Evolutionary conservation across 2,329 filamentous ascomycete species (phyloP).

Genomic region (Pseudogymnoascus sp.): DNA sequence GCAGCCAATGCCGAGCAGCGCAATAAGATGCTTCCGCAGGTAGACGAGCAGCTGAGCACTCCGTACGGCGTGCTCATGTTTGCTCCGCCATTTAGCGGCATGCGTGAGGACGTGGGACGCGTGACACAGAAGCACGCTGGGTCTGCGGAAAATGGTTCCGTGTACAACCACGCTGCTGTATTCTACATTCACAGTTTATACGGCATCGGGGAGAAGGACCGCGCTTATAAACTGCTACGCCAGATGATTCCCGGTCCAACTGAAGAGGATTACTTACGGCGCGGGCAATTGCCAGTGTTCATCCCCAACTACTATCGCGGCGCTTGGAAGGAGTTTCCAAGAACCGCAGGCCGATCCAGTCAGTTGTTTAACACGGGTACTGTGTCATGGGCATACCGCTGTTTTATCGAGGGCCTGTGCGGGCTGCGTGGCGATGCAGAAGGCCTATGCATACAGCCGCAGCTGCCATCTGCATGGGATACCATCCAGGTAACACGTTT

Average conservation of each 20-base stretch:
- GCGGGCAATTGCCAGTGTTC: conserved; percentile 48
- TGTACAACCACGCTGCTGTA: conserved; percentile 49
- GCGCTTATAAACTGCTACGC: conserved; percentile 42
- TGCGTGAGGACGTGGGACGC: conserved; percentile 51
- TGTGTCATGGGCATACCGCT: conserved; percentile 47
- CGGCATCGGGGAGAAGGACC: conserved; percentile 39
- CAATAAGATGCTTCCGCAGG: conserved; percentile 37
- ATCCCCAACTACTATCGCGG: conserved; percentile 53
- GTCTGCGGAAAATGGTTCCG: conserved; percentile 48
- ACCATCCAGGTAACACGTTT: conserved; percentile 37
- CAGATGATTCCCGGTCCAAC: conserved; percentile 46
- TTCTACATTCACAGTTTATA: conserved; percentile 50
- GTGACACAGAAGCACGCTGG: conserved; percentile 51
- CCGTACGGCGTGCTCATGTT: conserved; percentile 50
- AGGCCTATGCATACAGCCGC: conserved; percentile 40
- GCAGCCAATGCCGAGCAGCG: conserved; percentile 38
- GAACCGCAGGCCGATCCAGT: conserved; percentile 47
- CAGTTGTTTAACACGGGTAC: conserved; percentile 53
- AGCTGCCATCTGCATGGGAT: conserved; percentile 43
- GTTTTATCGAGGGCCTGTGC: conserved; percentile 47
- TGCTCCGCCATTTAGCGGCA: conserved; percentile 42
- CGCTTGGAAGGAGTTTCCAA: conserved; percentile 38
- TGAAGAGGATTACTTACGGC: conserved; percentile 41
- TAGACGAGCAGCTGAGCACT: conserved; percentile 44
- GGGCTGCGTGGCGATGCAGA: conserved; percentile 42